A percentile compares a stretch with the other conserved stretches of the same genome.
Evolutionary conservation across 176 grass and related monocot genomes (phyloP).

Genomic region (Avena sativa): DNA sequence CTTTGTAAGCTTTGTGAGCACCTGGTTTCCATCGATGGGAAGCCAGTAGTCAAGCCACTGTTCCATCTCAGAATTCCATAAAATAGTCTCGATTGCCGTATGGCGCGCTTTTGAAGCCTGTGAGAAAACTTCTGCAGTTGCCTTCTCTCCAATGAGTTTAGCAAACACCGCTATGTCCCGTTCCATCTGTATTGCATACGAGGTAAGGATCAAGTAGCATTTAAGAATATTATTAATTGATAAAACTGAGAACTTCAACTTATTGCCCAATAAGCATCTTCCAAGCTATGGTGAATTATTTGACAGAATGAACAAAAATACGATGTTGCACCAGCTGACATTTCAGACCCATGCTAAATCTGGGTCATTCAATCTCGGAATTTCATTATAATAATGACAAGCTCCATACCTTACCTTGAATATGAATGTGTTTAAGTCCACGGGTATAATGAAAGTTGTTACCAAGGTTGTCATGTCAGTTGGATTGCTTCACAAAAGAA

Average conservation of each 20-base stretch:
- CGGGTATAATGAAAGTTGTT: slow-evolving; percentile 80
- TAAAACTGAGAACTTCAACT: not conserved
- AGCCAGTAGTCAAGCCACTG: slow-evolving; percentile 97
- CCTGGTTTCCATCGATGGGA: slow-evolving; percentile 37
- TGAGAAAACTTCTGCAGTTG: slow-evolving; percentile 57
- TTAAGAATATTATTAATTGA: slow-evolving; percentile 6
- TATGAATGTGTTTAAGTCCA: slow-evolving; percentile 92
- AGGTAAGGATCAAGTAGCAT: slow-evolving; percentile 2
- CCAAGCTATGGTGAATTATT: not conserved
- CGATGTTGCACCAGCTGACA: not conserved
- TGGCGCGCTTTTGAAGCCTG: slow-evolving; percentile 59
- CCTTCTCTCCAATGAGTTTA: slow-evolving; percentile 61
- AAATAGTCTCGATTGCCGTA: slow-evolving; percentile 69
- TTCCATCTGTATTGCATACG: slow-evolving; percentile 67
- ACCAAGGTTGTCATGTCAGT: slow-evolving; percentile 75
- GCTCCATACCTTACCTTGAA: slow-evolving; percentile 64
- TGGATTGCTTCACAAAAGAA: slow-evolving; percentile 66
- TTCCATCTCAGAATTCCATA: slow-evolving; percentile 81
- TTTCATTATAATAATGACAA: not conserved
- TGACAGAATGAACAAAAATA: not conserved
- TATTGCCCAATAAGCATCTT: slow-evolving; percentile 6
- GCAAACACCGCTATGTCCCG: slow-evolving; percentile 72
- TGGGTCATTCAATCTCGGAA: not conserved
- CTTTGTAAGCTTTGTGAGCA: too few relatives aligned
- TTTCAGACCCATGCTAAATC: not conserved